These are phyloP conservation scores for Striga hermonthica DNA, from an alignment of 305 asterid genomes.

Conservation along the genomic window DNA sequence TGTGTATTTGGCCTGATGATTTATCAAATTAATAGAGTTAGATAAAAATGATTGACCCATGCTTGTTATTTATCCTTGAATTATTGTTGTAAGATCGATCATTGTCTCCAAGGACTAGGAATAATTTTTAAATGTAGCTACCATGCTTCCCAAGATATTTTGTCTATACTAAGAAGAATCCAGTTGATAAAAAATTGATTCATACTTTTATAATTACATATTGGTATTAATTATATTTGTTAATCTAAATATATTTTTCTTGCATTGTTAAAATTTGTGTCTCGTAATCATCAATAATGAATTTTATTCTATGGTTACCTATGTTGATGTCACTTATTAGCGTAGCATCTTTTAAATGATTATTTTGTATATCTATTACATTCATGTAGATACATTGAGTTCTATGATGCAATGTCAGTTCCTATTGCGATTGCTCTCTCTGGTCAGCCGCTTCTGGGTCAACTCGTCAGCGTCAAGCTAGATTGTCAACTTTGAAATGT, in stretches of 20 bases:
- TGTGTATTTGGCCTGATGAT: no score
- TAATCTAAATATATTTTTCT: constrained; percentile 7
- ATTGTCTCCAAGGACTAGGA: constrained; percentile 8
- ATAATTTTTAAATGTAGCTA: neutral
- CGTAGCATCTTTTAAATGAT: constrained; percentile 18
- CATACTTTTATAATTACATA: neutral
- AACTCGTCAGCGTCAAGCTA: constrained; percentile 72
- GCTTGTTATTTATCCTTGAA: constrained; percentile 8
- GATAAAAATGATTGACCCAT: neutral
- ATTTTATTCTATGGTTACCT: neutral
- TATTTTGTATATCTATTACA: constrained; percentile 10
- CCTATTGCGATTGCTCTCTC: constrained; percentile 80
- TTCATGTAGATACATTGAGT: constrained; percentile 61
- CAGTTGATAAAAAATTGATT: neutral
- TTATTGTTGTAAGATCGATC: constrained; percentile 18
- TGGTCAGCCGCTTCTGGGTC: constrained; percentile 72
- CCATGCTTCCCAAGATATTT: constrained; percentile 16
- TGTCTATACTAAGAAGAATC: constrained; percentile 10
- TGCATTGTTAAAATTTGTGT: constrained; percentile 16
- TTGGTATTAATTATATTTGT: neutral
- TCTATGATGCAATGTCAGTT: constrained; percentile 64
- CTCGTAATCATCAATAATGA: constrained; percentile 19
- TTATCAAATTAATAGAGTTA: no score
- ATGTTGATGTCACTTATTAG: neutral
- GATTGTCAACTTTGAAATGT: no score